Conservation (phyloP, 2,329 filamentous ascomycete genomes). For the Penicillium sp. region DNA sequence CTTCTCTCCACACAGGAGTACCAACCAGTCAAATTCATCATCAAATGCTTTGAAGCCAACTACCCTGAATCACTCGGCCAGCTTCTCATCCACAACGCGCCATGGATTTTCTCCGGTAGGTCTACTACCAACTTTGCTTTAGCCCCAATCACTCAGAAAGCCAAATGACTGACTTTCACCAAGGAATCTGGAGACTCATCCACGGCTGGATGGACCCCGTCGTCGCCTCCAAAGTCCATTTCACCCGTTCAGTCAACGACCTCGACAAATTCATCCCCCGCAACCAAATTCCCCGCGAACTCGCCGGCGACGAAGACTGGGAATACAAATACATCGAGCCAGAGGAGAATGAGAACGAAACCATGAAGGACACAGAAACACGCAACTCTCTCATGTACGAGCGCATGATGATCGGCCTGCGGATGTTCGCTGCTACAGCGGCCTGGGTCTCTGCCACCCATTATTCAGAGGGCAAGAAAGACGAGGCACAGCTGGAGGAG, state of each 20-base stretch:
- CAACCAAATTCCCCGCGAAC: slow-evolving; percentile 70
- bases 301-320: slow-evolving; percentile 83
- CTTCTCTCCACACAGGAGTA: slow-evolving; percentile 62
- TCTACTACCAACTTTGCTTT: slow-evolving; percentile 5
- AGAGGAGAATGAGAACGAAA: slow-evolving; percentile 68
- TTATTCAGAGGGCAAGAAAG: slow-evolving; percentile 46
- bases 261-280: slow-evolving; percentile 72
- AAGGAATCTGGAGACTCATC: slow-evolving; percentile 90
- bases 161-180: background rate
- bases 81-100: slow-evolving; percentile 88
- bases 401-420: slow-evolving; percentile 63
- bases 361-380: slow-evolving; percentile 67
- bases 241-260: slow-evolving; percentile 77
- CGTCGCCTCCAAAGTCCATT: slow-evolving; percentile 88
- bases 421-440: slow-evolving; percentile 72
- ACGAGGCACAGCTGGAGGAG: slow-evolving; percentile 7
- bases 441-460: slow-evolving; percentile 66
- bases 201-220: slow-evolving; percentile 93
- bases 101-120: slow-evolving; percentile 89
- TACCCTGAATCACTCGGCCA: slow-evolving; percentile 89
- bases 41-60: slow-evolving; percentile 97
- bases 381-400: slow-evolving; percentile 57
- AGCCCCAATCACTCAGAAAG: background rate
- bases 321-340: slow-evolving; percentile 80
- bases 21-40: slow-evolving; percentile 94